phyloP scores from a whole-genome alignment of 2,329 filamentous ascomycete genomes.

The Rutstroemia sp. region DNA sequence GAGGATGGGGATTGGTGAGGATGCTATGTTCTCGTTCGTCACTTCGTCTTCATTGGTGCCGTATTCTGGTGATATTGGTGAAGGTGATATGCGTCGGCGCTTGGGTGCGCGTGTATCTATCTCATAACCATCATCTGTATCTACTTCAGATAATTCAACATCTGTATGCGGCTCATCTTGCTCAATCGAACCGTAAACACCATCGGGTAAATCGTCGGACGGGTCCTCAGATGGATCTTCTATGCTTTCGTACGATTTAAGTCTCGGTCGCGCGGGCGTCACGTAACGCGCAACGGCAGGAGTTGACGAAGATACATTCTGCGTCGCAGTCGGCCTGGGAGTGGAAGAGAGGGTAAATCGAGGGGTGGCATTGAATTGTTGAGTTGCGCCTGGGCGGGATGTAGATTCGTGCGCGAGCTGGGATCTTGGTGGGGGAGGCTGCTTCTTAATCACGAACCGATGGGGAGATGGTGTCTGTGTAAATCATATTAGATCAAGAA shows the following conservation, averaged over 20 bases:
- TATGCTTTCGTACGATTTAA: slow-evolving; percentile 19
- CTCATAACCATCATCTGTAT: slow-evolving; percentile 17
- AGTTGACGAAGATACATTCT: slow-evolving; percentile 18
- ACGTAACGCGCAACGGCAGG: slow-evolving; percentile 23
- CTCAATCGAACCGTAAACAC: slow-evolving; percentile 25
- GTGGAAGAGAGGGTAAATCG: slow-evolving; percentile 29
- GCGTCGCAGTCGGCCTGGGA: slow-evolving; percentile 20
- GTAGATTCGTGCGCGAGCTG: slow-evolving; percentile 20
- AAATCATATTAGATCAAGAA: slow-evolving; percentile 9
- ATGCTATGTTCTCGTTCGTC: slow-evolving; percentile 8
- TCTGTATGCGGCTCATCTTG: slow-evolving; percentile 14
- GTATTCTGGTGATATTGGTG: slow-evolving; percentile 9
- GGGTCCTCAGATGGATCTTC: slow-evolving; percentile 18
- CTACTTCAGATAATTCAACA: slow-evolving; percentile 13
- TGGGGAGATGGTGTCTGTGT: slow-evolving; percentile 32
- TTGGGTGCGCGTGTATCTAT: slow-evolving; percentile 21
- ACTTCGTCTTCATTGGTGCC: slow-evolving; percentile 5
- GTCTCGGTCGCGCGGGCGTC: slow-evolving; percentile 19
- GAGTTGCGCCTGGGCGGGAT: slow-evolving; percentile 16
- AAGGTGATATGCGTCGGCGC: slow-evolving; percentile 23
- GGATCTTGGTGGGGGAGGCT: slow-evolving; percentile 15
- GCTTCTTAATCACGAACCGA: slow-evolving; percentile 30
- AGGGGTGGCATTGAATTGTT: slow-evolving; percentile 30
- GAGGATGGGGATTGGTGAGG: slow-evolving; percentile 20
- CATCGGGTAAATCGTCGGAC: slow-evolving; percentile 7